Evolutionary conservation across 495 filamentous ascomycete species (phyloP), one percentile per base, ranked within the genome.

Genomic region (Choiromyces venosus): DNA sequence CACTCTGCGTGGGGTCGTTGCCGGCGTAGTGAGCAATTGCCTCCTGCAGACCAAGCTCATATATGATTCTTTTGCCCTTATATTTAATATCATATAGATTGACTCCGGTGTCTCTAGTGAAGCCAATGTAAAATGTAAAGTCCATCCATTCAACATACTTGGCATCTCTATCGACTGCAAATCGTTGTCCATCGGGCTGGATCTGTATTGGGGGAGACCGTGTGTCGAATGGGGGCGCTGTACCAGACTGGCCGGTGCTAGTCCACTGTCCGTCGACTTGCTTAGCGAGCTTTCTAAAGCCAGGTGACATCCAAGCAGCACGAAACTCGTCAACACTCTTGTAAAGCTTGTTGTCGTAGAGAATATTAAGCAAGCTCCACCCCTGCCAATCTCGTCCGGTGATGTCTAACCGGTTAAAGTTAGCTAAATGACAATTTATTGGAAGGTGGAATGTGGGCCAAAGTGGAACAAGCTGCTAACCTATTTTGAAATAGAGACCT

Each of bases 11-110:
- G 16, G 86, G 86, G 71, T 87, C 85, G 74, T 83, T 84, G 16
- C 85, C 85, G 10, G 85, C 86, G 74, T 87, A 88, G 76, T 87
- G 86, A 2, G 87, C 83, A 65, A 88, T 75, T 4, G 86, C 87
- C 78, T 89, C 86, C 78, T 88, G 86, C 0, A 88, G 77, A 12
- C 85, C 83, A 42, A 88, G 82, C 77, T 88, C 86, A 79, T 88
- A 88, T 56, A 88, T 82, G 38, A 88, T 82, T 18, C 86, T 80
- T 67, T 87, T 82, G 25, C 85, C 86, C 73, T 87, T 84, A 80
- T 85, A 88, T 29, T 81, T 80, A 42, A 89, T 84, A 74, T 88
- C 82, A 73, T 83, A 84, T n/a, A 87, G 75, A 21, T 75, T 69
- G 65, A 87, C 73, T 33, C 86, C 86, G 4, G 82, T 80, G 69